Evolutionary conservation across 2,329 filamentous ascomycete species (phyloP).

Genomic region (Paraconiothyrium brasiliense): DNA sequence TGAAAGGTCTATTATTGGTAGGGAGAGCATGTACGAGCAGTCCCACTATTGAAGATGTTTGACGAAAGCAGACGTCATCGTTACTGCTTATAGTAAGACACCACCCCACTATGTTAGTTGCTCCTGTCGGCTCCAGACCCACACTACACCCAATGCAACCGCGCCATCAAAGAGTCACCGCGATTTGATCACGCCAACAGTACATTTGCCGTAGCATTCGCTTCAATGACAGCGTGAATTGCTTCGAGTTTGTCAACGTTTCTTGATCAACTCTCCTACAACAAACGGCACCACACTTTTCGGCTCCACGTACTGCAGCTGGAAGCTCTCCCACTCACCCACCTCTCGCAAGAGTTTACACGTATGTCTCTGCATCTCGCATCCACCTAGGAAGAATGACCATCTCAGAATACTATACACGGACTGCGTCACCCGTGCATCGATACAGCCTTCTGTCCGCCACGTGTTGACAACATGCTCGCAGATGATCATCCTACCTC

Average conservation of each 20-base stretch:
- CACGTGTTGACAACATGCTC: constrained; percentile 66
- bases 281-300: constrained; percentile 45
- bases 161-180: too few relatives aligned
- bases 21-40: background rate
- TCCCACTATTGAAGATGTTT: background rate
- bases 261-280: constrained; percentile 51
- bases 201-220: background rate
- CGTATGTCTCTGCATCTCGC: constrained; percentile 61
- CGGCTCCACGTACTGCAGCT: constrained; percentile 53
- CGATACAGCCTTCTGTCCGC: constrained; percentile 55
- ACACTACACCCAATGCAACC: background rate
- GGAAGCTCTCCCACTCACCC: constrained; percentile 60
- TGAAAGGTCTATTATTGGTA: background rate
- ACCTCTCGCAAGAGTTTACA: constrained; percentile 53
- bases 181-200: background rate
- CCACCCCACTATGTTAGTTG: background rate
- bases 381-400: constrained; percentile 63
- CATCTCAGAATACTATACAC: constrained; percentile 59
- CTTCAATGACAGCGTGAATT: background rate
- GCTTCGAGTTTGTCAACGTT: constrained; percentile 6
- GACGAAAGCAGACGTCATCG: background rate
- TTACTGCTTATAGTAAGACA: background rate
- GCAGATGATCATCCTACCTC: constrained; percentile 63
- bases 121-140: background rate
- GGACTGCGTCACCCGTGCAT: constrained; percentile 58